Conservation (phyloP, 108 stramenopile genomes). For the Parietichytrium sp. region DNA sequence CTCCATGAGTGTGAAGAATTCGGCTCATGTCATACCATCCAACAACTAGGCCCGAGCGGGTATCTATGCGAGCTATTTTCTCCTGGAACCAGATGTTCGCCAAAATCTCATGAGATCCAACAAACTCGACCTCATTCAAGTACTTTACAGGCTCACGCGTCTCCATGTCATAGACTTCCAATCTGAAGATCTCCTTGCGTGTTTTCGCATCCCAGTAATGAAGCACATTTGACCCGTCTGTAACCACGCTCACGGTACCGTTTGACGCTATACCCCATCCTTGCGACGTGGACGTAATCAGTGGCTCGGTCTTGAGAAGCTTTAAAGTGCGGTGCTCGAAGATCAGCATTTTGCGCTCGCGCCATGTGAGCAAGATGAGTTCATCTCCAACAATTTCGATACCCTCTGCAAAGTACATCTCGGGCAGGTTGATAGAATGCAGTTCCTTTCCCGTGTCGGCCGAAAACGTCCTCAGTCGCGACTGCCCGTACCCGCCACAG, state of each 20-base stretch:
- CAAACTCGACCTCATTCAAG: neutral
- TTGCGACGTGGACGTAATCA: neutral
- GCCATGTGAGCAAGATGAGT: conserved; percentile 2
- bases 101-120: neutral
- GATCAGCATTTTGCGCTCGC: neutral
- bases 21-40: neutral
- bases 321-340: neutral
- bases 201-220: neutral
- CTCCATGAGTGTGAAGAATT: neutral
- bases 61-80: conserved; percentile 2
- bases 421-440: neutral
- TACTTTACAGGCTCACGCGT: neutral
- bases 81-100: conserved; percentile 17
- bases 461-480: neutral
- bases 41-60: neutral
- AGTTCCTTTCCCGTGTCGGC: neutral
- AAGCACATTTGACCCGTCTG: neutral
- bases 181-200: neutral
- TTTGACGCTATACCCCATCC: conserved; percentile 31
- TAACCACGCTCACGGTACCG: neutral
- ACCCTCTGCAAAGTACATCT: neutral
- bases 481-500: conserved; percentile 10
- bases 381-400: neutral
- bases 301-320: neutral
- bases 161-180: neutral